Base-by-base conservation (phyloP, 352 stramenopile species). In the Phytophthora pistaciae region DNA sequence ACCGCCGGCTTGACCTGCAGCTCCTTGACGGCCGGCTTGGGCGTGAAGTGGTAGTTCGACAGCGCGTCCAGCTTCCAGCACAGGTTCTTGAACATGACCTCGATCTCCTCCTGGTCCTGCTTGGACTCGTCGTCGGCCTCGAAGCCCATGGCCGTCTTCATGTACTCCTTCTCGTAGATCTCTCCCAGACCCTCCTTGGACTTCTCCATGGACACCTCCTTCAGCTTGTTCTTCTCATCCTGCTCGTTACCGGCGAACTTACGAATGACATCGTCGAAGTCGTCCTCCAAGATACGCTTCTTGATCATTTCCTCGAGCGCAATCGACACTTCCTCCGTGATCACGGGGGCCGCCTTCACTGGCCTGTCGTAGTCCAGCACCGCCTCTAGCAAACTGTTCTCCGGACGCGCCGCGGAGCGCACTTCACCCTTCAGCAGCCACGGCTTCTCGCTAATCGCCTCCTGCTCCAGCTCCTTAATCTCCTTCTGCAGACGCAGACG, bases 31-130 rank as follows among this genome's bases (percentile, higher is more conserved):
- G 98, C 88, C 9, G 94, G 94, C 64, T 98, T 94, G 31, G 96
- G 96, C 58, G 92, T 97, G 78, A 98, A 99, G 70, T 99, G 90
- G 84, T 98, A 99, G 81, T 99, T 98, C 10, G 94, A 98, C 63
- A 99, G 76, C 40, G 94, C 96, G 74, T 99, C 96, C 13, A 99
- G 79, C 73, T 98, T 98, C 83, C 91, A 98, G 75, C 96, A 99
- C 20, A 99, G 68, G 56, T 93, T 97, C 67, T 97, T 96, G 80
- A 98, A 99, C 71, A 99, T 90, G 27, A 90, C 79, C 27, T 98
- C 96, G 74, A 99, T 98, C 82, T 98, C 96, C 31, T 96, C 89
- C 64, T 98, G 94, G 53, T 97, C 94, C 75, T 98, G 90, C 71
- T 86, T 97, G 62, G 96, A 94, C 48, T 93, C 91, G 31, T 95